Evolutionary conservation across 2,329 filamentous ascomycete genomes (phyloP).

Genomic region (Aspergillus awamori): DNA sequence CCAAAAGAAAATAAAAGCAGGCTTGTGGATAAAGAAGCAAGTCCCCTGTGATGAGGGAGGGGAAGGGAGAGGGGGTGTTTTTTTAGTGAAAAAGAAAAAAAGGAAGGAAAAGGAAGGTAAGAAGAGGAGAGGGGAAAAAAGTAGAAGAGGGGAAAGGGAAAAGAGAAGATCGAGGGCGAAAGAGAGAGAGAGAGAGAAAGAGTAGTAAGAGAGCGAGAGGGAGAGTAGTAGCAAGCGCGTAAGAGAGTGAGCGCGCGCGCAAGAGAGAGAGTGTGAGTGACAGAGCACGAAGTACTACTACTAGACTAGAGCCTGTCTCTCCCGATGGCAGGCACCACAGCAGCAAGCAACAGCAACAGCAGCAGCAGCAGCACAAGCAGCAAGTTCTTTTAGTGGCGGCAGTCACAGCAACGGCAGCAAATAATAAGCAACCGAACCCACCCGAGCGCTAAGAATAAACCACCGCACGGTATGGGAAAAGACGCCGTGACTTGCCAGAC

Average conservation of each 20-base stretch:
- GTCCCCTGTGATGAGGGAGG: slow-evolving; percentile 22
- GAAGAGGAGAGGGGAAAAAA: slow-evolving; percentile 2
- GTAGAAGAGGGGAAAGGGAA: slow-evolving; percentile 20
- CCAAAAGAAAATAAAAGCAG: slow-evolving; percentile 13
- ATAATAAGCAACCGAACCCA: slow-evolving; percentile 9
- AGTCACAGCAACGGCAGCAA: slow-evolving; percentile 1
- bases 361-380: background rate
- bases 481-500: too few species aligned
- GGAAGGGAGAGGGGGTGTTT: slow-evolving; percentile 9
- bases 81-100: slow-evolving; percentile 14
- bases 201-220: slow-evolving; percentile 17
- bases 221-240: background rate
- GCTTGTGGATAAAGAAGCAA: slow-evolving; percentile 18
- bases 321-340: slow-evolving; percentile 1
- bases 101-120: slow-evolving; percentile 18
- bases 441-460: slow-evolving; percentile 14
- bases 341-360: slow-evolving; percentile 1
- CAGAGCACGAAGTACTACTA: too few species aligned
- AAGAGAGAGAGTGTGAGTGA: too few species aligned
- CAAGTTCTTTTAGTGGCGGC: background rate
- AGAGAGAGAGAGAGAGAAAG: slow-evolving; percentile 16
- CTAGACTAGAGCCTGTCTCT: background rate
- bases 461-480: background rate
- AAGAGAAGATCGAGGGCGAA: slow-evolving; percentile 15
- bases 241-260: too few species aligned